Percentiles rank a stretch among this genome's conserved stretches.
Evolutionary conservation across 441 rosid genomes (phyloP).

Genomic region (Melastoma candidum): DNA sequence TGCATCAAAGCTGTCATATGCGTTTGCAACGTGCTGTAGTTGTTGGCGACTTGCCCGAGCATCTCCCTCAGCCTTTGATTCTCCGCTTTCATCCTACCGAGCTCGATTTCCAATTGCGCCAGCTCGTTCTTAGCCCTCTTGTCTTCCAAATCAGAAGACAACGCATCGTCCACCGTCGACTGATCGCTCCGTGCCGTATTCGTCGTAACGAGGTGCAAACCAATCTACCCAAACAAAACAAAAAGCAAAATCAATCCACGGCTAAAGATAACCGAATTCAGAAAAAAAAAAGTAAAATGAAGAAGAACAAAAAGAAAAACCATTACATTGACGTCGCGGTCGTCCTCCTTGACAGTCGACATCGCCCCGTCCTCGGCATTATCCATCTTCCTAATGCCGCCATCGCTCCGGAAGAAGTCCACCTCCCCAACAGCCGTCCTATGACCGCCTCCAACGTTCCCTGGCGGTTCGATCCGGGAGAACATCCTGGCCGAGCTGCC

Average conservation of each 20-base stretch:
- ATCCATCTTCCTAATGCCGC: background rate
- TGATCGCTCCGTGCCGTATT: slow-evolving; percentile 70
- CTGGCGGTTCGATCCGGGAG: slow-evolving; percentile 7
- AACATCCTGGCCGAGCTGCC: background rate
- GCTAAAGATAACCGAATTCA: background rate
- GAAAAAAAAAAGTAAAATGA: too few species aligned
- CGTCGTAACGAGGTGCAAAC: slow-evolving; percentile 62
- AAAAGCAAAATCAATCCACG: background rate
- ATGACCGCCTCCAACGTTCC: slow-evolving; percentile 18
- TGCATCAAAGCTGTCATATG: slow-evolving; percentile 62
- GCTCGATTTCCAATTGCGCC: slow-evolving; percentile 47
- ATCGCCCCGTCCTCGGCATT: too few species aligned
- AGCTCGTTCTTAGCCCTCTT: slow-evolving; percentile 50
- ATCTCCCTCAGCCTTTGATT: slow-evolving; percentile 66
- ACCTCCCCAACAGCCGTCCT: slow-evolving; percentile 36
- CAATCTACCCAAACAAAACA: slow-evolving; percentile 33
- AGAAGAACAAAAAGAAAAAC: too few species aligned
- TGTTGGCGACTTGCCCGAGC: slow-evolving; percentile 62
- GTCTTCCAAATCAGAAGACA: slow-evolving; percentile 48
- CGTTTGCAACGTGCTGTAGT: slow-evolving; percentile 56
- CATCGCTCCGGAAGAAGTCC: slow-evolving; percentile 50
- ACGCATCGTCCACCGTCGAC: slow-evolving; percentile 54
- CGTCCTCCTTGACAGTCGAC: too few species aligned
- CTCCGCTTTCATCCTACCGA: slow-evolving; percentile 55
- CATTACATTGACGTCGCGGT: too few species aligned